Base-by-base conservation (phyloP, 495 filamentous ascomycete species). In the Lindgomyces ingoldianus region DNA sequence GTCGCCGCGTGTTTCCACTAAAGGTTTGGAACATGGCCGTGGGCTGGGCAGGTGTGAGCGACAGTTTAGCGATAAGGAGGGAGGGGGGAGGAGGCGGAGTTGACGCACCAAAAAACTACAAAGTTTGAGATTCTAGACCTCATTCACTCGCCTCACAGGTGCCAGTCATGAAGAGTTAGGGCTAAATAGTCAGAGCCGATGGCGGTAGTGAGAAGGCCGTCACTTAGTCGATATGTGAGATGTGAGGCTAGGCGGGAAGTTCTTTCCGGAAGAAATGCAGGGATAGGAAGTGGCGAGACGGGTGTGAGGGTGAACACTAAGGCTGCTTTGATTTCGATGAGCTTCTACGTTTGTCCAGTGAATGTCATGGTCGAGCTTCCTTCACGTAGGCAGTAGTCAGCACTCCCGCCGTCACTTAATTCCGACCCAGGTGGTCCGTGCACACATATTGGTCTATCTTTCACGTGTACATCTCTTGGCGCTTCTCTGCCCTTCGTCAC, bases 11-110 rank as follows among this genome's bases (percentile, higher is more conserved):
- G 78, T 74, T 90, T 59, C 94, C 94, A 26, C 89, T 93, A 76
- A 98, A 98, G 41, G 87, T 89, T 58, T 87, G 86, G 75, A 93
- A 96, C 93, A 98, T 98, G 59, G 65, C 22, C 36, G 62, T 16
- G 49, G 50, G 36, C 16, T 42, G 22, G 29, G 52, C 11, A 41
- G 36, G 4, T n/a, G 16, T 16, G 21, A 42, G 25, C 49, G 49
- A n/a, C n/a, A n/a, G n/a, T n/a, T n/a, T n/a, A n/a, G n/a, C n/a
- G n/a, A n/a, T n/a, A n/a, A n/a, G n/a, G n/a, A n/a, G n/a, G n/a
- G n/a, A n/a, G n/a, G n/a, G n/a, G n/a, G n/a, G n/a, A n/a, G n/a
- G n/a, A n/a, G n/a, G n/a, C n/a, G n/a, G n/a, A n/a, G n/a, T n/a
- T n/a, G n/a, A n/a, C n/a, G n/a, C n/a, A n/a, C n/a, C n/a, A n/a